phyloP scores from a whole-genome alignment of 768 basidiomycete species.

The Udeniomyces megalosporus region DNA sequence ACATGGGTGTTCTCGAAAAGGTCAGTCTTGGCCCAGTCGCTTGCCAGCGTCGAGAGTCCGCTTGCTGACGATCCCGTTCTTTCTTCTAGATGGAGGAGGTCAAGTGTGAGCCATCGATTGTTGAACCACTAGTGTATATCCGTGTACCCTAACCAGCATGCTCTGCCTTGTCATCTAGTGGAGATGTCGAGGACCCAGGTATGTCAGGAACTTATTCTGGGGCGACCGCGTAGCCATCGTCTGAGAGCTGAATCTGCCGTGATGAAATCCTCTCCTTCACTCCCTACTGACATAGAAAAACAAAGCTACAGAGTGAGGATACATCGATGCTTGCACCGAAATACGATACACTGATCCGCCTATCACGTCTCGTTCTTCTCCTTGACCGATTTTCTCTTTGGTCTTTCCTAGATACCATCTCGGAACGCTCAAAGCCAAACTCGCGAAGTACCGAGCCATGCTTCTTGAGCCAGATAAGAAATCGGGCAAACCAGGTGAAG shows the following conservation, averaged over 20 bases:
- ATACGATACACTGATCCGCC: not conserved
- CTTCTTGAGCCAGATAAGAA: slow-evolving; percentile 82
- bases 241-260: not conserved
- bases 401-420: slow-evolving; percentile 46
- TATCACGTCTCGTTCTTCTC: not conserved
- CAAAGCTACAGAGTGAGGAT: not conserved
- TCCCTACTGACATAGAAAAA: not conserved
- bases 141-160: not conserved
- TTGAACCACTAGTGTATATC: too few species aligned
- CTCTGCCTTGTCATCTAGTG: slow-evolving; percentile 37
- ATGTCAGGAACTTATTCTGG: slow-evolving; percentile 35
- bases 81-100: slow-evolving; percentile 71
- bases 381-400: not conserved
- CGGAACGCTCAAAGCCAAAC: slow-evolving; percentile 61
- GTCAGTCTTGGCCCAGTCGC: slow-evolving; percentile 26
- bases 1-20: slow-evolving; percentile 92
- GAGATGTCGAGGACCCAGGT: slow-evolving; percentile 72
- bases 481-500: slow-evolving; percentile 57
- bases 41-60: not conserved
- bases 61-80: not conserved
- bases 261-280: not conserved
- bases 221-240: not conserved
- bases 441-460: slow-evolving; percentile 85
- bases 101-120: slow-evolving; percentile 47
- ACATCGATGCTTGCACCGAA: not conserved